Evolutionary conservation across 768 basidiomycete species (phyloP).

Genomic region (Cystobasidium ongulense): DNA sequence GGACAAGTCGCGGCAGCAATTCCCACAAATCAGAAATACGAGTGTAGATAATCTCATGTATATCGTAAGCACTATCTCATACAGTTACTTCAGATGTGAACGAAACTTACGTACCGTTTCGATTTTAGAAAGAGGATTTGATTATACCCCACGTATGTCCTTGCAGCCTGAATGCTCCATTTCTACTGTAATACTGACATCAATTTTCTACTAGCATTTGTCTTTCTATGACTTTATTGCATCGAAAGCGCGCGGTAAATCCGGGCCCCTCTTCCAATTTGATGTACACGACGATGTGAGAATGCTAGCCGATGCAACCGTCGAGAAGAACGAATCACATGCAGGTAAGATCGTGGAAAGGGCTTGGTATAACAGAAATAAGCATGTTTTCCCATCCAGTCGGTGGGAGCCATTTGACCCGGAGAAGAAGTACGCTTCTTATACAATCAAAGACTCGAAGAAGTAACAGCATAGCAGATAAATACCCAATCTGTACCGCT

Average conservation of each 20-base stretch:
- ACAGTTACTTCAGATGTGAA: neutral
- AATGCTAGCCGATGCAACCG: conserved; percentile 81
- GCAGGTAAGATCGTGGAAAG: conserved; percentile 97
- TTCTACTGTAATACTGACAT: conserved; percentile 14
- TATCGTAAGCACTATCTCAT: conserved; percentile 55
- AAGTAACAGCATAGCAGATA: neutral
- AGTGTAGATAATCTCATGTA: conserved; percentile 98
- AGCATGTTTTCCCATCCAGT: conserved; percentile 94
- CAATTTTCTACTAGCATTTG: conserved; percentile 60
- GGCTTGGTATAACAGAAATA: conserved; percentile 89
- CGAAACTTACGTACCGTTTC: neutral
- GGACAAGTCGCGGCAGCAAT: conserved; percentile 85
- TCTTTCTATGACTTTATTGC: conserved; percentile 98
- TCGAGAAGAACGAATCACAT: conserved; percentile 92
- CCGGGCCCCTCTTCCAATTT: conserved; percentile 94
- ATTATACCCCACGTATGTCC: conserved; percentile 83
- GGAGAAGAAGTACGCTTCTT: conserved; percentile 85
- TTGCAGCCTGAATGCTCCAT: neutral
- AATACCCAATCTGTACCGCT: neutral
- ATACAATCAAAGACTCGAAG: conserved; percentile 44
- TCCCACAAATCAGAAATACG: conserved; percentile 80
- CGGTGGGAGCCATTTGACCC: conserved; percentile 97
- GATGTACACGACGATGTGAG: conserved; percentile 99
- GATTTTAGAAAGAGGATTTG: conserved; percentile 67
- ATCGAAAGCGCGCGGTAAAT: conserved; percentile 96